Base-by-base conservation (phyloP, 768 basidiomycete species). In the Collybia mongolica region DNA sequence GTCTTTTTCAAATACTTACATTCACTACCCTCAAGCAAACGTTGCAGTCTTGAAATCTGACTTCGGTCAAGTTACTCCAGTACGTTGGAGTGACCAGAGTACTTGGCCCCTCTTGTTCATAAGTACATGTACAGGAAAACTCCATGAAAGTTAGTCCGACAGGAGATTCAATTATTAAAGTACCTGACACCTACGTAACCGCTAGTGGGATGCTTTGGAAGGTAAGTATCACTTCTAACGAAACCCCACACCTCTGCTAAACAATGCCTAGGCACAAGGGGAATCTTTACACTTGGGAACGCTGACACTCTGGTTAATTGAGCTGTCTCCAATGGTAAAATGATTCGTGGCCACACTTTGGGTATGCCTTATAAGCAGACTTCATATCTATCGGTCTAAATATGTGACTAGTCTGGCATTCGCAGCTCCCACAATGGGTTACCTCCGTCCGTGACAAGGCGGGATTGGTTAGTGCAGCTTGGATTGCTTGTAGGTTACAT, bases 371-470 rank as follows among this genome's bases (percentile, higher is more conserved):
- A 7, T 4, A 26, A 26, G 24, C 7, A 3, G 24, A 26, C 4
- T 26, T 7, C 3, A 26, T 26, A 26, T 3, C 3, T 26, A 4
- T 26, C 7, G 24, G 7, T 26, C 24, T 26, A 4, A 7, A 26
- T 26, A 69, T 71, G 49, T 68, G 68, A 26, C 22, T 29, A 67
- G 65, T 66, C 14, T 67, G 65, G 67, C 63, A 60, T 48, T 65
- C 63, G 40, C 77, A 78, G 49, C 69, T 77, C 32, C 77, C 75
- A 3, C 49, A 56, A 6, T 76, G 74, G 73, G 74, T 75, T 19
- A 65, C 61, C 5, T 54, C 60, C 3, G 73, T 74, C 49, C 63
- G 54, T 39, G 71, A 74, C 49, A 65, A 60, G 49, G 49, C 56
- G 6, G 74, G 73, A 9, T 57, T 76, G 62, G 73, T 72, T 7